Evolutionary conservation across 192 early-diverging fungal species (phyloP), one percentile per base, ranked within the genome.

Genomic region (Bifiguratus adelaidae): DNA sequence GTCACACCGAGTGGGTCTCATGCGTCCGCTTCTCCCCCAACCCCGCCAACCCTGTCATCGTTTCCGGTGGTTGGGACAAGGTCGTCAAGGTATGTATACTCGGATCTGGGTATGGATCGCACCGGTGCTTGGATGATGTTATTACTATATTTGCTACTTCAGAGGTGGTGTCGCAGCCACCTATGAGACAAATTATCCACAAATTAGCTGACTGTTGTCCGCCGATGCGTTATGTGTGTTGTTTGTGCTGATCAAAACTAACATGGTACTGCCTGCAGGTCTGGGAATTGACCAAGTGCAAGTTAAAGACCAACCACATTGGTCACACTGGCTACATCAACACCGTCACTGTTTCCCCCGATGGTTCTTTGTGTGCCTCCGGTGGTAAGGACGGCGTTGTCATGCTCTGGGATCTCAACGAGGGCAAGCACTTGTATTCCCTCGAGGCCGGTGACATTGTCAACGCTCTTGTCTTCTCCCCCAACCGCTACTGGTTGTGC

Each of bases 401-500:
- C 61, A 97, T 95, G 92, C 83, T 99, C 55, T 99, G 95, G 95
- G 95, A 99, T 70, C 77, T 99, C 50, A 97, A 97, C 79, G 95
- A 99, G 63, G 86, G 82, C 82, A 96, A 97, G 88, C 95, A 99
- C 91, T 80, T 99, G 67, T 96, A 99, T 89, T 92, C 92, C 44
- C 77, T 99, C 47, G 92, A 94, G 70, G 93, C 90, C 63, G 89
- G 83, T 48, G 85, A 87, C 70, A 73, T 82, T 65, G 91, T 99
- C 86, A 89, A 99, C 82, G 82, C 93, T 53, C 78, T 99, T 43
- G 83, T 84, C 58, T 99, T 99, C 88, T 95, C 92, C 58, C 95
- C 95, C 66, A 97, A 99, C 90, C 81, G 93, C 48, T 99, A 99
- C 91, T 99, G 95, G 95, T 81, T 99, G 66, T 94, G 91, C 81